Base-by-base conservation (phyloP, 768 basidiomycete species). In the Flagelloscypha sp. region DNA sequence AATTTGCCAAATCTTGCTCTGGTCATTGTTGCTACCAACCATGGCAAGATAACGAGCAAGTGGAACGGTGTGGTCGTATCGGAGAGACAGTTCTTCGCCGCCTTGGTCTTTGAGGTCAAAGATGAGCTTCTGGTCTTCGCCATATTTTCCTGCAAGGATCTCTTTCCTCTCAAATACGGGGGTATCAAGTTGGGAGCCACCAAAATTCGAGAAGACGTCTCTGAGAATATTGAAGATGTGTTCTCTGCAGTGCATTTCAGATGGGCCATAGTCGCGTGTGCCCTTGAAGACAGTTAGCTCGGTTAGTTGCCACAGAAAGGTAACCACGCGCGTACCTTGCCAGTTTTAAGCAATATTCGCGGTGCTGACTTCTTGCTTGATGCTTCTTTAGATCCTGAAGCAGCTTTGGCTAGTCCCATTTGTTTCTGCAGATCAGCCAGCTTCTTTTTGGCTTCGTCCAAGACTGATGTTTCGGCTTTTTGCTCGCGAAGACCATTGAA, bases 131-230 rank as follows among this genome's bases (percentile, higher is more conserved):
- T 79, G 73, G 53, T 98, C 95, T 58, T 99, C 95, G 35, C 95
- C 95, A 47, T 98, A 95, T 61, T 99, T 99, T 41, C 89, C 94
- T 1, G 92, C 76, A 27, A 98, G 62, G 38, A 99, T 80, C 53
- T 99, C 95, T 57, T 93, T 93, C 42, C 94, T 79, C 61, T 98
- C 95, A 48, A 99, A 98, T 5, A 98, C 93, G 35, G 95, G 95
- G 2, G 95, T 99, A 59, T 99, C 95, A 36, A 99, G 86, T 42
- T 86, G 89, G 35, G 76, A 72, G 6, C 82, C 95, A 9, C 95
- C 95, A 51, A 83, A 94, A 5, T 78, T 73, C 30, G 86, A 77
- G 59, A 98, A 99, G 38, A 79, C 77, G 2, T 83, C 78, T 53
- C 86, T 85, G 49, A 99, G 82, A 36, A 79, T 85, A 27, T 73